Base-by-base conservation (phyloP, 1,139 yeast species). In the Petasospora rhodanensis region DNA sequence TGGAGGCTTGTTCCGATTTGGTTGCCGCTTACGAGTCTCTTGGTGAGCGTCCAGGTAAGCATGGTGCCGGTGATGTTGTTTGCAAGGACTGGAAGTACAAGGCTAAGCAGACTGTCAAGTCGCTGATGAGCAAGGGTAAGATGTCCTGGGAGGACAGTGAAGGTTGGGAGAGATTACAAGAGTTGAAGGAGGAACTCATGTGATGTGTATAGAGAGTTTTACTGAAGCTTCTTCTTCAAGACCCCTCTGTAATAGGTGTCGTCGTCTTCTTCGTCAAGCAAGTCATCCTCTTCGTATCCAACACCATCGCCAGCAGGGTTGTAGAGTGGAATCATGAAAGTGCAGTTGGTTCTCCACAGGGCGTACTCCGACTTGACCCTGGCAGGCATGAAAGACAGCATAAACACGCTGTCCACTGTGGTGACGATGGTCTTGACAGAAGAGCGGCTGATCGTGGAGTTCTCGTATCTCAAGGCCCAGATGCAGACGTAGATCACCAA, bases 71-170 rank as follows among this genome's bases (percentile, higher is more conserved):
- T 2, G 87, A 83, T 49, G 52, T 82, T 12, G 95, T 91, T 6
- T 87, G 96, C 56, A 75, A 79, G 49, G 95, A 87, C 54, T 89
- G 97, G 97, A 81, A 75, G 51, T 85, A 81, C 60, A 87, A 87
- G 55, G 79, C 94, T 2, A 70, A 78, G 43, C 72, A 83, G 9
- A 66, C 85, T 0, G 69, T 87, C 12, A 70, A 95, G 48, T 72
- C 86, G 2, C 63, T 87, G 44, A 70, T 83, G 73, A 80, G 93
- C 17, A 82, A 80, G 52, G 96, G 95, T 12, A 81, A 74, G 49
- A 65, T 68, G 20, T 72, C 70, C 51, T 86, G 94, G 95, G 89
- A 84, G 51, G 89, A 73, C 44, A 68, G 83, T 3, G 78, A 73
- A 22, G 94, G 87, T 3, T 87, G 93, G 86, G 75, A 77, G 24